These are phyloP conservation scores for Xylaria sp. DNA, from an alignment of 2,329 filamentous ascomycete species.

Conservation along the genomic window DNA sequence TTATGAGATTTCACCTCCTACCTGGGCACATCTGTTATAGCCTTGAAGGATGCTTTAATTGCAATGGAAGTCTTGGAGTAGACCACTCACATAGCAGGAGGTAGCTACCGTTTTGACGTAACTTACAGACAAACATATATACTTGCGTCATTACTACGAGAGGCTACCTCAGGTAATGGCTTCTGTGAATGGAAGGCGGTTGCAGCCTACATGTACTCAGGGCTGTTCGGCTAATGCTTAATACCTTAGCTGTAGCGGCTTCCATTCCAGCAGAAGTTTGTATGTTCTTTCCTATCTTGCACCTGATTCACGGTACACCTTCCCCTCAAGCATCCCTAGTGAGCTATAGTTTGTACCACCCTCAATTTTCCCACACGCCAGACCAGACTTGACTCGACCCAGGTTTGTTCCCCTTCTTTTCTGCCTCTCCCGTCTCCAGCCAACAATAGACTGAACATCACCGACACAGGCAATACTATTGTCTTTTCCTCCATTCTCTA, in stretches of 20 bases:
- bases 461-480: slow-evolving; percentile 7
- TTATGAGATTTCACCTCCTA: neutral
- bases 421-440: slow-evolving; percentile 17
- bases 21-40: neutral
- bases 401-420: slow-evolving; percentile 8
- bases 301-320: slow-evolving; percentile 16
- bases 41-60: neutral
- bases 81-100: neutral
- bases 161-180: neutral
- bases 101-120: neutral
- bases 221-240: neutral
- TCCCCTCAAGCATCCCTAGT: slow-evolving; percentile 24
- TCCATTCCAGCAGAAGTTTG: slow-evolving; percentile 17
- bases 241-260: neutral
- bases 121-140: neutral
- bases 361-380: slow-evolving; percentile 12
- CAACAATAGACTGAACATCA: slow-evolving; percentile 21
- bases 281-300: slow-evolving; percentile 26
- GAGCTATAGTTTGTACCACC: slow-evolving; percentile 29
- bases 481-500: slow-evolving; percentile 2
- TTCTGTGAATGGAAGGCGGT: slow-evolving; percentile 19
- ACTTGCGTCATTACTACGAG: neutral
- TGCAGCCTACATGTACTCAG: slow-evolving; percentile 3
- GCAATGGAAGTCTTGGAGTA: neutral
- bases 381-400: slow-evolving; percentile 2